Evolutionary conservation across 2,329 filamentous ascomycete species (phyloP).

Genomic region (Phyllosticta paracitricarpa): DNA sequence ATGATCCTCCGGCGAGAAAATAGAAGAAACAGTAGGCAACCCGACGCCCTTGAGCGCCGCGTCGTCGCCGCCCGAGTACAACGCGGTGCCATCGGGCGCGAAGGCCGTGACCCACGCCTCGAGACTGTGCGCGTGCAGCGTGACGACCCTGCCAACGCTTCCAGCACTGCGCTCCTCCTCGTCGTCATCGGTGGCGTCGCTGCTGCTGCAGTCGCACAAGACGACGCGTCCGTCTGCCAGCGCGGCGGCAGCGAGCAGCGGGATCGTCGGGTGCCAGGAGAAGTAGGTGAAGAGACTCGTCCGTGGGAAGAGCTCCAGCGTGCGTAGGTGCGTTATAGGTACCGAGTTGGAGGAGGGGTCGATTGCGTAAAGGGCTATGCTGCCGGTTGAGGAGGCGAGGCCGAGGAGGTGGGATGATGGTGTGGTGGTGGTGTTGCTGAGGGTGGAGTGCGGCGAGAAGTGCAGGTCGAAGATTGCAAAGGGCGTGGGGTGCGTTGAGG

Average conservation of each 20-base stretch:
- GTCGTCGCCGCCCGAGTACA: constrained; percentile 71
- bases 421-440: not conserved
- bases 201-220: constrained; percentile 16
- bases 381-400: constrained; percentile 68
- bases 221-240: constrained; percentile 57
- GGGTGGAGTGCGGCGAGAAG: constrained; percentile 48
- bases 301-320: constrained; percentile 42
- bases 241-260: constrained; percentile 55
- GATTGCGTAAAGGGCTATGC: constrained; percentile 50
- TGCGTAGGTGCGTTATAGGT: constrained; percentile 30
- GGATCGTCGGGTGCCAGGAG: constrained; percentile 55
- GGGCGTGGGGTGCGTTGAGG: constrained; percentile 52
- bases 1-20: not conserved
- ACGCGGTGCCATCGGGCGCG: constrained; percentile 29
- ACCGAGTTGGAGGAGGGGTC: constrained; percentile 5
- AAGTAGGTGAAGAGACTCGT: constrained; percentile 61
- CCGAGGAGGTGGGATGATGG: constrained; percentile 47
- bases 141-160: constrained; percentile 29
- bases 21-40: constrained; percentile 22
- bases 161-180: not conserved
- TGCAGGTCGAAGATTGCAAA: constrained; percentile 79
- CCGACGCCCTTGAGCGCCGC: constrained; percentile 43
- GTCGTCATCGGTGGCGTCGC: not conserved
- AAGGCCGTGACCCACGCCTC: constrained; percentile 70
- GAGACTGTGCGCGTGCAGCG: constrained; percentile 37